A percentile compares a stretch with the other conserved stretches of the same genome.
phyloP scores from a whole-genome alignment of 2,329 filamentous ascomycete genomes.

The Cryoendolithus antarcticus region DNA sequence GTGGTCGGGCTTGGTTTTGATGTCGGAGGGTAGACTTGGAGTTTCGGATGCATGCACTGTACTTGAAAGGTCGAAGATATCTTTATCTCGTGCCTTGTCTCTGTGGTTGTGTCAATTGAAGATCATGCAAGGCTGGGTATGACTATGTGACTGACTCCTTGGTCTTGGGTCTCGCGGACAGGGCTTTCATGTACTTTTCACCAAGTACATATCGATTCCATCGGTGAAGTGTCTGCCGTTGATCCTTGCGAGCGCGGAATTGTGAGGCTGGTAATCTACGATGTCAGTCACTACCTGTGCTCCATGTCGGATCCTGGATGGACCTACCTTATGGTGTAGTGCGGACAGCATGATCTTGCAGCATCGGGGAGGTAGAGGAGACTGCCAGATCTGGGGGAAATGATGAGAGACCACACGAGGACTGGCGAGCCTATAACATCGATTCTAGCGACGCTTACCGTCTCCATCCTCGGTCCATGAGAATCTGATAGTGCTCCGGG shows the following conservation, averaged over 20 bases:
- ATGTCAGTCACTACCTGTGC: constrained; percentile 3
- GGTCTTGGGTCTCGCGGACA: constrained; percentile 52
- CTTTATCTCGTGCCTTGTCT: constrained; percentile 49
- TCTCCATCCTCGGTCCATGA: constrained; percentile 68
- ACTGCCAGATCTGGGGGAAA: constrained; percentile 33
- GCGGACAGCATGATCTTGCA: constrained; percentile 73
- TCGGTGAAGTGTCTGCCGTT: constrained; percentile 62
- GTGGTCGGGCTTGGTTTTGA: constrained; percentile 44
- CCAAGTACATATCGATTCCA: constrained; percentile 64
- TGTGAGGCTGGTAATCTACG: constrained; percentile 49
- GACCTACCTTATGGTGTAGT: constrained; percentile 60
- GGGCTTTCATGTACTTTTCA: constrained; percentile 51
- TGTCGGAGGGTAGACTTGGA: constrained; percentile 33
- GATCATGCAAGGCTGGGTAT: background rate
- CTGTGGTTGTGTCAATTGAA: constrained; percentile 19
- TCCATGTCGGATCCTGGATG: background rate
- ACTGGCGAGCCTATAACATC: too few species aligned
- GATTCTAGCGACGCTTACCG: constrained; percentile 40
- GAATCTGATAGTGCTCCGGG: constrained; percentile 54
- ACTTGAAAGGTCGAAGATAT: constrained; percentile 53
- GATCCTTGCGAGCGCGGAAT: constrained; percentile 57
- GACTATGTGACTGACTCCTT: constrained; percentile 40
- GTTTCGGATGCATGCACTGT: constrained; percentile 59
- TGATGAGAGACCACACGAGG: too few species aligned
- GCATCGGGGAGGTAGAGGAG: constrained; percentile 71